Conservation (phyloP, 1,284 basidiomycete species). For the Irpex sp. region DNA sequence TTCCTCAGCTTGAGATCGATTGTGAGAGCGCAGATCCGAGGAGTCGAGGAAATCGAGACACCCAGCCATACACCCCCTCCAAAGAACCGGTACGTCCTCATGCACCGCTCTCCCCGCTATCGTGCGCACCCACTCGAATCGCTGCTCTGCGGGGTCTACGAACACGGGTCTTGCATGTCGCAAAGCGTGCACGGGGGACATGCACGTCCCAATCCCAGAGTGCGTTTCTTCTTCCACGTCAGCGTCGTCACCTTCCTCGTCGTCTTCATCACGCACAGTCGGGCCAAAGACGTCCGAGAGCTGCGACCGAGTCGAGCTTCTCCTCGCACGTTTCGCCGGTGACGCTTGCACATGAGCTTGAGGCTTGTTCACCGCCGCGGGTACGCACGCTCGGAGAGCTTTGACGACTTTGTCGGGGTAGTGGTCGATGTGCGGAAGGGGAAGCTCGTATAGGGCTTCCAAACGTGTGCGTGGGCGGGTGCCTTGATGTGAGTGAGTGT, state of each 20-base stretch:
- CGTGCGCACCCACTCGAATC: slow-evolving; percentile 59
- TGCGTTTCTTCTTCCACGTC: slow-evolving; percentile 13
- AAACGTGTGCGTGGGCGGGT: slow-evolving; percentile 29
- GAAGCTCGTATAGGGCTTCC: slow-evolving; percentile 18
- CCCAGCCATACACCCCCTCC: slow-evolving; percentile 61
- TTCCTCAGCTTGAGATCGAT: too few relatives aligned
- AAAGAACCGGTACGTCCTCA: slow-evolving; percentile 55
- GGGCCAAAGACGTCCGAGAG: not conserved
- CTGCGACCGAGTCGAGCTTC: not conserved
- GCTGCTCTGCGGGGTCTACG: slow-evolving; percentile 55
- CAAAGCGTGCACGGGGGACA: slow-evolving; percentile 43
- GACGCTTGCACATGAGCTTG: slow-evolving; percentile 3
- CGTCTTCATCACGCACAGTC: slow-evolving; percentile 2
- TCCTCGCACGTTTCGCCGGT: slow-evolving; percentile 3
- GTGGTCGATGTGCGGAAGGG: slow-evolving; percentile 13
- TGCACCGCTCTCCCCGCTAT: slow-evolving; percentile 53
- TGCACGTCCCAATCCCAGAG: slow-evolving; percentile 43
- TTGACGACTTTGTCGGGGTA: slow-evolving; percentile 16
- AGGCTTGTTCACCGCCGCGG: slow-evolving; percentile 22
- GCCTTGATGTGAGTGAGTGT: not conserved
- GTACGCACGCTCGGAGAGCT: slow-evolving; percentile 22
- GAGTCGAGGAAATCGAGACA: slow-evolving; percentile 56
- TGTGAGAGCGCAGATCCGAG: too few relatives aligned
- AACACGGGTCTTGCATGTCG: slow-evolving; percentile 35
- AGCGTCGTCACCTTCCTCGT: not conserved